phyloP scores from a whole-genome alignment of 257 asterid species.

The Eucommia ulmoides region DNA sequence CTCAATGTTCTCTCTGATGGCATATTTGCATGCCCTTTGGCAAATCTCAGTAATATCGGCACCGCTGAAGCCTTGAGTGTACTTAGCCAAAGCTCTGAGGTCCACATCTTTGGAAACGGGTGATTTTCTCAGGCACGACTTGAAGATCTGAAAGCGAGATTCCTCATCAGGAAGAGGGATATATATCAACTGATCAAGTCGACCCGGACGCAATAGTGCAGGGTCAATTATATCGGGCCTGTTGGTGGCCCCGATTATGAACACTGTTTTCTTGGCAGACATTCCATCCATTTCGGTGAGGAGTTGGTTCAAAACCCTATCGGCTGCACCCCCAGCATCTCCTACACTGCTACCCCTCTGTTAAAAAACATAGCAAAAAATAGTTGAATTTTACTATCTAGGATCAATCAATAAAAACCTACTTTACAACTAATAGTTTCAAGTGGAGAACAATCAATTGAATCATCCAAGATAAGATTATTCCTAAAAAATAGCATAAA shows the following conservation, averaged over 20 bases:
- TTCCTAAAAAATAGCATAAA: no score
- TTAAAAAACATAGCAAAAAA: slow-evolving; percentile 3
- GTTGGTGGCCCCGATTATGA: slow-evolving; percentile 83
- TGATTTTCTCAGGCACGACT: slow-evolving; percentile 72
- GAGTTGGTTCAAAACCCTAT: slow-evolving; percentile 81
- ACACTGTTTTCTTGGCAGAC: slow-evolving; percentile 85
- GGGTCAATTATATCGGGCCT: slow-evolving; percentile 83
- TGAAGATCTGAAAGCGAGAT: slow-evolving; percentile 74
- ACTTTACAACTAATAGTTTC: no score
- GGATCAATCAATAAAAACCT: neutral
- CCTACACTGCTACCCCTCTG: slow-evolving; percentile 84
- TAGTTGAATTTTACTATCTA: neutral
- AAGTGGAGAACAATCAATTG: no score
- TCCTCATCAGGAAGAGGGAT: slow-evolving; percentile 87
- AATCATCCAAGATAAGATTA: no score
- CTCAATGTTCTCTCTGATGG: slow-evolving; percentile 84
- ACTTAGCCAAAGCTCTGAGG: slow-evolving; percentile 68
- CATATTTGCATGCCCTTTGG: slow-evolving; percentile 87
- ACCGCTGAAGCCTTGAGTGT: slow-evolving; percentile 88
- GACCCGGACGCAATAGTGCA: slow-evolving; percentile 89
- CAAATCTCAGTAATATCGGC: slow-evolving; percentile 89
- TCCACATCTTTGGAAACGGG: slow-evolving; percentile 73
- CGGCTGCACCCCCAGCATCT: slow-evolving; percentile 94
- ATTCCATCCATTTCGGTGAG: slow-evolving; percentile 92
- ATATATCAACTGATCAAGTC: slow-evolving; percentile 82